These are phyloP conservation scores for Punctularia strigosozonata DNA, from an alignment of 768 basidiomycete species.

Conservation along the genomic window DNA sequence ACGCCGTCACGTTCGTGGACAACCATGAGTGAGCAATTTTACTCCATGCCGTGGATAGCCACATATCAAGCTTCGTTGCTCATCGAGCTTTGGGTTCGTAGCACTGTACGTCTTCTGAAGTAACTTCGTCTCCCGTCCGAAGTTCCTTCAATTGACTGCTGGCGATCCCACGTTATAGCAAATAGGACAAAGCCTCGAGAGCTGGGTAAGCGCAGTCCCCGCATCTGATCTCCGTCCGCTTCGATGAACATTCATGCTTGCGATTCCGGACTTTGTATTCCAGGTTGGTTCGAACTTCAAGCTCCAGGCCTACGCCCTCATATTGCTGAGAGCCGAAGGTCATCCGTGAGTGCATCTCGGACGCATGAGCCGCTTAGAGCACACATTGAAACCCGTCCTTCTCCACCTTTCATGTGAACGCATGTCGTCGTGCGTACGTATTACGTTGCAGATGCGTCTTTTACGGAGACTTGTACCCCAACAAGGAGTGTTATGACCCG, in stretches of 20 bases:
- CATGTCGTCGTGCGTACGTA: not conserved
- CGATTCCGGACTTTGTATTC: too few species aligned
- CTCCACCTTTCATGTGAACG: not conserved
- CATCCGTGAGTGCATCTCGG: slow-evolving; percentile 67
- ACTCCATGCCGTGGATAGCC: too few species aligned
- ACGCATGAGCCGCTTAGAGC: too few species aligned
- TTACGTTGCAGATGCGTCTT: slow-evolving; percentile 58
- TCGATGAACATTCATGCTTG: too few species aligned
- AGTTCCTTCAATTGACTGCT: slow-evolving; percentile 2
- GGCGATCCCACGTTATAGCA: slow-evolving; percentile 23
- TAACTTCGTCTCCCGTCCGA: not conserved
- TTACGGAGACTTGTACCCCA: slow-evolving; percentile 74
- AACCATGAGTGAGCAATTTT: slow-evolving; percentile 68
- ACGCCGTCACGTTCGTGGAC: slow-evolving; percentile 86
- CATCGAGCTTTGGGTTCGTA: slow-evolving; percentile 16
- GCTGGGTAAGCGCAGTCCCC: slow-evolving; percentile 47
- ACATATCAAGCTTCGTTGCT: too few species aligned
- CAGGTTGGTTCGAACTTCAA: slow-evolving; percentile 68
- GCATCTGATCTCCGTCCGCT: not conserved
- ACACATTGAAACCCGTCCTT: not conserved
- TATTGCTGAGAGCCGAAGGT: slow-evolving; percentile 57
- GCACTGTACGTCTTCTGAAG: slow-evolving; percentile 49
- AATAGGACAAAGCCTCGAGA: slow-evolving; percentile 68
- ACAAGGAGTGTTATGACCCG: slow-evolving; percentile 52
- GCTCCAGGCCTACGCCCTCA: slow-evolving; percentile 71